Evolutionary conservation across 164 flowering plant species (phyloP).

Genomic region (Nymphaea colorata): DNA sequence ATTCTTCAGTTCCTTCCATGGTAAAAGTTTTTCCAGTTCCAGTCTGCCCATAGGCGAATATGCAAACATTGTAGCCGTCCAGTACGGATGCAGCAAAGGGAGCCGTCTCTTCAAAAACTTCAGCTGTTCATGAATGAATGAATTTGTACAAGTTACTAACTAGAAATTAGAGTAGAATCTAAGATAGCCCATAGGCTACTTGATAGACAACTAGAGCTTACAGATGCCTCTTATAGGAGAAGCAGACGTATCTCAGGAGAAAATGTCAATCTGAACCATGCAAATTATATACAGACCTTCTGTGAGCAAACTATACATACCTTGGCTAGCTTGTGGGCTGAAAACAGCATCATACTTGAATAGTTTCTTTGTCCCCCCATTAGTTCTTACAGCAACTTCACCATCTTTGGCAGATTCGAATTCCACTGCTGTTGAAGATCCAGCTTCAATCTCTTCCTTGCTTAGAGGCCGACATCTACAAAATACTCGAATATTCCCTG

Average conservation of each 20-base stretch:
- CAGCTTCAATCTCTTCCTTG: constrained; percentile 52
- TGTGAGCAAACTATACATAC: constrained; percentile 16
- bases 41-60: constrained; percentile 98
- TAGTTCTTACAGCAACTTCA: constrained; percentile 56
- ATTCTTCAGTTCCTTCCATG: constrained; percentile 85
- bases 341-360: constrained; percentile 92
- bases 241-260: too few species aligned
- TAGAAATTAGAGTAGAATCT: too few species aligned
- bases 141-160: background rate
- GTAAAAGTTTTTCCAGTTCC: constrained; percentile 97
- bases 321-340: constrained; percentile 71
- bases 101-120: constrained; percentile 77
- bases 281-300: too few species aligned
- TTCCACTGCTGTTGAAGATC: constrained; percentile 57
- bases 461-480: constrained; percentile 91
- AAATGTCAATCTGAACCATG: too few species aligned
- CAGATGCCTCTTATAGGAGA: too few species aligned
- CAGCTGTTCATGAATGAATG: constrained; percentile 22
- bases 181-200: too few species aligned
- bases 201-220: too few species aligned
- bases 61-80: constrained; percentile 97
- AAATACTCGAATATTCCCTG: constrained; percentile 94
- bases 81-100: constrained; percentile 80
- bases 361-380: constrained; percentile 47
- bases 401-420: constrained; percentile 83